Conservation (phyloP, 202 grass and related monocot species). For the Miscanthus sacchariflorus region DNA sequence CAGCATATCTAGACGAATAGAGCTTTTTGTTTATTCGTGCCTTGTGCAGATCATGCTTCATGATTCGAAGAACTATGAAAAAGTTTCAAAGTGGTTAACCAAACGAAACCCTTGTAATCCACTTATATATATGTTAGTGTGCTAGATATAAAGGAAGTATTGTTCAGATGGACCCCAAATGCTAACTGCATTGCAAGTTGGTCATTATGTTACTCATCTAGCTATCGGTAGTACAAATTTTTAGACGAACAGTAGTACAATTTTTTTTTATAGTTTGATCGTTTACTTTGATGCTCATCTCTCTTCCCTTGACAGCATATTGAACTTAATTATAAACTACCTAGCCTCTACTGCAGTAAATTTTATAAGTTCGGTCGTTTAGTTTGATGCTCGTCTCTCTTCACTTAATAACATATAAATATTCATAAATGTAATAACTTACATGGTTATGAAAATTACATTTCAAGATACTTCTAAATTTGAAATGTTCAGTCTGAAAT, state of each 20-base stretch:
- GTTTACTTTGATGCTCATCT: too few relatives aligned
- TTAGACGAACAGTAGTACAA: not conserved
- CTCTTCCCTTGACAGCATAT: not conserved
- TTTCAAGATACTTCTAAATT: too few relatives aligned
- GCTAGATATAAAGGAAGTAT: too few relatives aligned
- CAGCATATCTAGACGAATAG: not conserved
- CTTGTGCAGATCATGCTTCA: not conserved
- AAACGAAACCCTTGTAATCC: not conserved
- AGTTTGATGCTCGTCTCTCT: too few relatives aligned
- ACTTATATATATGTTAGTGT: too few relatives aligned
- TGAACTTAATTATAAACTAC: not conserved
- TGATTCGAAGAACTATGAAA: not conserved
- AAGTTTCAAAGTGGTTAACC: slow-evolving; percentile 43
- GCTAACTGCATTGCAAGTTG: not conserved
- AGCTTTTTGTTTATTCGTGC: not conserved
- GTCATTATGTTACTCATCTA: slow-evolving; percentile 9
- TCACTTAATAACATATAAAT: not conserved
- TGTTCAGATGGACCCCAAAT: slow-evolving; percentile 15
- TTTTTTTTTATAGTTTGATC: not conserved
- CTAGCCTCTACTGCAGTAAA: not conserved
- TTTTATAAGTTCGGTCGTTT: not conserved
- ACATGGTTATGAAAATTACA: too few relatives aligned
- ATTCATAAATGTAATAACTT: too few relatives aligned
- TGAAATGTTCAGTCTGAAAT: too few relatives aligned
- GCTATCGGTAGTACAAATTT: not conserved